phyloP scores from a whole-genome alignment of 2,329 filamentous ascomycete genomes.

The Calonectria fujianensis region DNA sequence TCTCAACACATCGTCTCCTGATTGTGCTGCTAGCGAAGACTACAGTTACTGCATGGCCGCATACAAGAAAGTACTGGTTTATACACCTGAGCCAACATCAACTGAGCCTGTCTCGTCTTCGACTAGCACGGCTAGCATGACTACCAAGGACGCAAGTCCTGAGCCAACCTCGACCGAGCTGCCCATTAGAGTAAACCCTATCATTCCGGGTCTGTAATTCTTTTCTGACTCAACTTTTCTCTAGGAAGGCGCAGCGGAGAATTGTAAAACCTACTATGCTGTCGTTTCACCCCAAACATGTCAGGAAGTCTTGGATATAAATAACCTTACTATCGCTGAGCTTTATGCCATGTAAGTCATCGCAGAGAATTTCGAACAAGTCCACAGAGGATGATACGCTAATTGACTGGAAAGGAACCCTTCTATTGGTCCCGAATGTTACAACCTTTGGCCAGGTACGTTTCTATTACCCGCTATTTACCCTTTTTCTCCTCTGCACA shows the following conservation, averaged over 20 bases:
- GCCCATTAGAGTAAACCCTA: background rate
- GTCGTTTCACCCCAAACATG: background rate
- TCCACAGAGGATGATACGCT: background rate
- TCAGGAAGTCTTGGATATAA: background rate
- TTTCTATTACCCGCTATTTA: background rate
- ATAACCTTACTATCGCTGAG: background rate
- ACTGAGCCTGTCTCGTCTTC: background rate
- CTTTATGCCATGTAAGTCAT: conserved; percentile 1
- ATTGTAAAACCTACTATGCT: background rate
- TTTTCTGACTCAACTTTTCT: background rate
- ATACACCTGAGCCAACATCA: background rate
- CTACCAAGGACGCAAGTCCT: background rate
- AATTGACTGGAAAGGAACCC: background rate
- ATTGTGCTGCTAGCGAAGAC: background rate
- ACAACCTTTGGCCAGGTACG: background rate
- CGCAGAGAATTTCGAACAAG: background rate
- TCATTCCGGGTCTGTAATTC: background rate
- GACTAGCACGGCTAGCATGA: background rate
- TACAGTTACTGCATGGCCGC: background rate
- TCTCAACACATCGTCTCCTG: background rate
- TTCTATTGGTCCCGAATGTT: background rate
- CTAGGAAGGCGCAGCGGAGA: background rate
- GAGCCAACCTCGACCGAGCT: background rate
- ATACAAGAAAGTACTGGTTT: background rate
- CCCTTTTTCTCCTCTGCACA: background rate